Percentiles rank a stretch among this genome's conserved stretches.
phyloP scores from a whole-genome alignment of 176 grass and related monocot genomes.

The Urochloa ruziziensis region DNA sequence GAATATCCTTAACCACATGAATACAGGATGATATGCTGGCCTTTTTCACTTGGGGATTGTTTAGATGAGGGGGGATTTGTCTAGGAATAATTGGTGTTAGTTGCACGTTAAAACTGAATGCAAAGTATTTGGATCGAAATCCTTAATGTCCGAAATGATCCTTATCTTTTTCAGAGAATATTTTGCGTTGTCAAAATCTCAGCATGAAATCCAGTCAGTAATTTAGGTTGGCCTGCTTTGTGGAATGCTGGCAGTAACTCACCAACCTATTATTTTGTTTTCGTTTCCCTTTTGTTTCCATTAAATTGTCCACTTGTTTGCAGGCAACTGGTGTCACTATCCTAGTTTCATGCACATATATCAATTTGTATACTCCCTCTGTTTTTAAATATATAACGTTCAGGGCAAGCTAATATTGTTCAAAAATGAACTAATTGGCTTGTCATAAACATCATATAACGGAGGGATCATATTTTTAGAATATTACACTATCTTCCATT shows the following conservation, averaged over 20 bases:
- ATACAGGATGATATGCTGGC: background rate
- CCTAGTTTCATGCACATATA: constrained; percentile 13
- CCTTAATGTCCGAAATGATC: background rate
- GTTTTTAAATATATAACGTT: background rate
- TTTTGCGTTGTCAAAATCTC: background rate
- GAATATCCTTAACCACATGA: background rate
- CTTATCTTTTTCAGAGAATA: background rate
- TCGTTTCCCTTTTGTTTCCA: constrained; percentile 2
- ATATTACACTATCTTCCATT: background rate
- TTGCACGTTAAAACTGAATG: constrained; percentile 5
- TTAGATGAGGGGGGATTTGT: background rate
- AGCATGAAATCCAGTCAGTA: background rate
- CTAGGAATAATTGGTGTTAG: background rate
- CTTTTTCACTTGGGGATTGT: background rate
- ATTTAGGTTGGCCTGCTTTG: background rate
- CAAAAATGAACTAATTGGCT: too few relatives aligned
- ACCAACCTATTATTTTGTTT: background rate
- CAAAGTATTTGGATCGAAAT: background rate
- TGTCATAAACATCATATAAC: too few relatives aligned
- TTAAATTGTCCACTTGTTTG: background rate
- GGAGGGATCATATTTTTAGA: background rate
- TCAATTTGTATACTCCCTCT: background rate
- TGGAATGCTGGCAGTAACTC: background rate
- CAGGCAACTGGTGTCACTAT: constrained; percentile 11
- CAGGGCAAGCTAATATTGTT: too few relatives aligned